A percentile compares a stretch with the other conserved stretches of the same genome.
phyloP scores from a whole-genome alignment of 352 stramenopile genomes.

The Pilasporangium apinafurcum region DNA sequence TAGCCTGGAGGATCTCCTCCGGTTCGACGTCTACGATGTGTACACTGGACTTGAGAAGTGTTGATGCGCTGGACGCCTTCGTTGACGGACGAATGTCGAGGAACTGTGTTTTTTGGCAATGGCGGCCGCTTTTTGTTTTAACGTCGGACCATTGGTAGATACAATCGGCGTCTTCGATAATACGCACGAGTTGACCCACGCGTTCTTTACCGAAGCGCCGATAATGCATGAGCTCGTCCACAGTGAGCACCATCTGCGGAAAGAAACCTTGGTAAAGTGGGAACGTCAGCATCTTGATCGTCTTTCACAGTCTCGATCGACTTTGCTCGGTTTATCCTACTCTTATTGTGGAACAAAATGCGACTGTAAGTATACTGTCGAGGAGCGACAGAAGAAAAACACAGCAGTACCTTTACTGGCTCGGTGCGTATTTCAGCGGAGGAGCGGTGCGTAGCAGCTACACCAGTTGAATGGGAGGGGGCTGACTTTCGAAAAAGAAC shows the following conservation, averaged over 20 bases:
- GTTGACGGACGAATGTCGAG: conserved; percentile 42
- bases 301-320: too few species aligned
- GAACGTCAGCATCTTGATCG: conserved; percentile 44
- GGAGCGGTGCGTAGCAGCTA: too few species aligned
- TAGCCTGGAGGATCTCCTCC: conserved; percentile 53
- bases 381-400: too few species aligned
- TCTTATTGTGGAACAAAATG: too few species aligned
- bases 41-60: conserved; percentile 53
- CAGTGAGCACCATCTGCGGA: conserved; percentile 61
- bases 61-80: conserved; percentile 32
- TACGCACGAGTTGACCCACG: conserved; percentile 62
- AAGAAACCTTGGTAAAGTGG: conserved; percentile 79
- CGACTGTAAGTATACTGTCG: too few species aligned
- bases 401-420: too few species aligned
- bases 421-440: too few species aligned
- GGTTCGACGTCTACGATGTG: conserved; percentile 51
- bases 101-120: conserved; percentile 48
- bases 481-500: too few species aligned
- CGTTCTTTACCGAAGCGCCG: conserved; percentile 72
- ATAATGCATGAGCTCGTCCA: conserved; percentile 70
- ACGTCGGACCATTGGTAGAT: conserved; percentile 60
- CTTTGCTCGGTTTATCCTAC: too few species aligned
- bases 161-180: conserved; percentile 73
- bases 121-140: conserved; percentile 14
- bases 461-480: too few species aligned